Conservation (phyloP, 1,284 basidiomycete species). For the Cryptococcus hybrid region DNA sequence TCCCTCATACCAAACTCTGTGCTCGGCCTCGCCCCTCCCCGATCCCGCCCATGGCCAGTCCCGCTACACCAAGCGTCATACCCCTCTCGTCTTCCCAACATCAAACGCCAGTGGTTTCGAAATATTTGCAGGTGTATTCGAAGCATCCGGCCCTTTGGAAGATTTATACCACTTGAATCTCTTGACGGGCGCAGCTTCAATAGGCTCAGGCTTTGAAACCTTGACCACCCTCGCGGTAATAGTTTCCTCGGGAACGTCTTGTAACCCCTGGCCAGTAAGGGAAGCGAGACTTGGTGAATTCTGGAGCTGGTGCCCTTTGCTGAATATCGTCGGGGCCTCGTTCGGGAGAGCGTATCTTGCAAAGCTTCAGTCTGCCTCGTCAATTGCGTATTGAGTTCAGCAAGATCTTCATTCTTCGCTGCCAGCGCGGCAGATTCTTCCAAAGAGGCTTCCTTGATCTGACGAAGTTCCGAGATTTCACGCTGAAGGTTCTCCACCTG, state of each 20-base stretch:
- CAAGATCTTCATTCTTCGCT: conserved; percentile 87
- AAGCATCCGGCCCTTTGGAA: conserved; percentile 44
- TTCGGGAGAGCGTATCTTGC: conserved; percentile 42
- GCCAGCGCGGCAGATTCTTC: conserved; percentile 90
- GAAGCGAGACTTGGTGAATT: conserved; percentile 51
- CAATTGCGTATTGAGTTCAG: conserved; percentile 78
- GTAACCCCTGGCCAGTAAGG: conserved; percentile 42
- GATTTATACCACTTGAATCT: conserved; percentile 58
- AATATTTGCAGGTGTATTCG: conserved; percentile 27
- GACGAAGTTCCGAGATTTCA: conserved; percentile 84
- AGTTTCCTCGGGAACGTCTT: conserved; percentile 48
- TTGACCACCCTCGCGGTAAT: conserved; percentile 45
- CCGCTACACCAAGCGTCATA: conserved; percentile 3
- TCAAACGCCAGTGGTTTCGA: conserved; percentile 27
- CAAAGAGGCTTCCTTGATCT: conserved; percentile 78
- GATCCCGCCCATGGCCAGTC: conserved; percentile 2
- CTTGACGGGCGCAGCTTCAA: conserved; percentile 51
- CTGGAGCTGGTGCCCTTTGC: conserved; percentile 31
- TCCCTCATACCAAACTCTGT: conserved; percentile 54
- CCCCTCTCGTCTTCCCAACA: conserved; percentile 13
- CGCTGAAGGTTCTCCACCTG: conserved; percentile 75
- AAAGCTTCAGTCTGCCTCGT: conserved; percentile 66
- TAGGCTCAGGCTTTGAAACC: conserved; percentile 49
- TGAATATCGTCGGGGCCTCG: conserved; percentile 28
- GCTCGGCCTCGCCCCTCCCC: conserved; percentile 29